These are phyloP conservation scores for Withania somnifera DNA, from an alignment of 305 asterid species.

Conservation along the genomic window DNA sequence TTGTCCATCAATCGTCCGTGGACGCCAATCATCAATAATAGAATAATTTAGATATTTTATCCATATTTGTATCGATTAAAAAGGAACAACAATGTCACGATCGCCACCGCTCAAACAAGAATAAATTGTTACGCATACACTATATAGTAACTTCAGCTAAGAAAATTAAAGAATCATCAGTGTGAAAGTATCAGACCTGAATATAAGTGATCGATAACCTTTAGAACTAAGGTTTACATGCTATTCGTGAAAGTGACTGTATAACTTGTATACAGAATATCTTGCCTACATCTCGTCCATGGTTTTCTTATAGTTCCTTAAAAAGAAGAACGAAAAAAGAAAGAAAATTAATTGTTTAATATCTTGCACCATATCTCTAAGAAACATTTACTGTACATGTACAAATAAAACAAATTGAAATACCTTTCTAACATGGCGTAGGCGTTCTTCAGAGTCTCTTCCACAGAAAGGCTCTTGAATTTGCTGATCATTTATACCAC, in stretches of 20 bases:
- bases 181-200: not conserved
- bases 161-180: not conserved
- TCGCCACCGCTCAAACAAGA: not conserved
- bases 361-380: not conserved
- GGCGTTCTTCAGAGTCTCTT: not conserved
- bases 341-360: not conserved
- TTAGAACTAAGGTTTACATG: conserved; percentile 3
- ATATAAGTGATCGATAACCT: conserved; percentile 9
- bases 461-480: conserved; percentile 7
- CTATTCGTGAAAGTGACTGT: not conserved
- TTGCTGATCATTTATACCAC: not conserved
- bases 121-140: not conserved
- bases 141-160: no score
- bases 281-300: conserved; percentile 8
- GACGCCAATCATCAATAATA: not conserved
- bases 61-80: not conserved
- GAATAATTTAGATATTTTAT: not conserved
- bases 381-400: not conserved
- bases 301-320: conserved; percentile 4
- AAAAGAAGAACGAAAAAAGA: not conserved
- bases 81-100: not conserved
- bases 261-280: not conserved
- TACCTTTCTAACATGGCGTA: not conserved
- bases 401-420: not conserved
- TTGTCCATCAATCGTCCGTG: not conserved